Evolutionary conservation across 2,329 filamentous ascomycete genomes (phyloP), one percentile per base, ranked within the genome.

Genomic region (Apiospora kogelbergensis): DNA sequence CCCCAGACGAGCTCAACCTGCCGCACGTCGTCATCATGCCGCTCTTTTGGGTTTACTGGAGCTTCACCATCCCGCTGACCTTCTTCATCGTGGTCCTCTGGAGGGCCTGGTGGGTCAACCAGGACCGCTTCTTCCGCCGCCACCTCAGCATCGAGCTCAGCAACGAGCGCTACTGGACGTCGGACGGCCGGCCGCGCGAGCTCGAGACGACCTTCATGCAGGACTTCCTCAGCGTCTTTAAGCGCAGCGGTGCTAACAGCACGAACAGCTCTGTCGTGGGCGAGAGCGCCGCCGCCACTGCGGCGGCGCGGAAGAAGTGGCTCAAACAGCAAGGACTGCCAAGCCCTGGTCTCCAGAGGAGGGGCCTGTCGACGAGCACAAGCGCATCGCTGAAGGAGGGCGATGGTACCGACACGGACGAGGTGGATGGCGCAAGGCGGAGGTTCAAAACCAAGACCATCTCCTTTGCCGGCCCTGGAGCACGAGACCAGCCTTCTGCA

Each of bases 71-170:
- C 24, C 83, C 83, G 0, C 73, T 84, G 15, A 84, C 82, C 0
- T 69, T 83, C 41, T 65, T 81, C 57, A 84, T 84, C 53, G 75
- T 84, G 10, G 74, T 78, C 24, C 69, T 73, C 13, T 84, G 83
- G 83, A 81, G 83, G 5, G 81, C 80, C 0, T 84, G 83, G 83
- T 84, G 83, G 83, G 82, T 84, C 1, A 79, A 77, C 11, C 82
- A 84, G 72, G 83, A 84, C 72, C 78, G 83, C 1, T 83, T 81
- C 74, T 84, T 84, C 73, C 77, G 83, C 0, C 78, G 81, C 3
- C 82, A 84, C 70, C 76, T 84, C 10, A 83, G 81, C 70, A 78
- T 79, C 69, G 83, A 84, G 68, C 79, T 84, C n/a, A 83, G 81
- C 71, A 81, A 84, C 75, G 82, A 84, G 77, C 77, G 81, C 11